Evolutionary conservation across 2,329 filamentous ascomycete genomes (phyloP), one percentile per base, ranked within the genome.

Genomic region (Pseudopyricularia cyperi): DNA sequence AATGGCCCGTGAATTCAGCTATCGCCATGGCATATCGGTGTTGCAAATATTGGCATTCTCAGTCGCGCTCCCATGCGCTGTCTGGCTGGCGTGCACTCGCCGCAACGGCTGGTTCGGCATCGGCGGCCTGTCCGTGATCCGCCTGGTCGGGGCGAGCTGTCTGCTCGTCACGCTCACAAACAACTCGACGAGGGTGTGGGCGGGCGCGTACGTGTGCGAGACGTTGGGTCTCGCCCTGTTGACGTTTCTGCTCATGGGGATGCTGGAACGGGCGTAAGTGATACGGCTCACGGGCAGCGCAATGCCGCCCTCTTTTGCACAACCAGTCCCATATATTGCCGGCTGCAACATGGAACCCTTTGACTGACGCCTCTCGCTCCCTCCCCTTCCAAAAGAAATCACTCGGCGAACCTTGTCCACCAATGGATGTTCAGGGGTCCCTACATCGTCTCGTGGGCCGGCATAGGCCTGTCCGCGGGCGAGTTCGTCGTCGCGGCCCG

Each of bases 191-290:
- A 50, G 57, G 15, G 52, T 61, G 5, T 50, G 55, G 15, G 55
- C 58, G 28, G 60, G 60, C 6, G 56, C 55, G 1, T 54, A 56
- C 14, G 61, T 64, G 30, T 64, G 62, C 51, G 55, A 63, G 46
- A 46, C 61, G 19, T 62, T 64, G 33, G 63, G 62, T 6, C 49
- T 64, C 54, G 60, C 62, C 1, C 60, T 62, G 26, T 47, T 64
- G 30, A 52, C 62, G 4, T 54, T 64, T 2, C 55, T 60, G 32
- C 63, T 58, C 46, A 42, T 64, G 42, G 62, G 61, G 22, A 30
- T 64, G 1, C 50, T 64, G 32, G 48, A 57, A 19, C 57, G 62
- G 55, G 62, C 61, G 63, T 64, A 42, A 59, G 62, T 60, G 24
- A 2, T 3, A 9, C 2, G 7, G n/a, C 4, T 30, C 8, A 30